Base-by-base conservation (phyloP, 495 filamentous ascomycete genomes). In the Parathielavia appendiculata region DNA sequence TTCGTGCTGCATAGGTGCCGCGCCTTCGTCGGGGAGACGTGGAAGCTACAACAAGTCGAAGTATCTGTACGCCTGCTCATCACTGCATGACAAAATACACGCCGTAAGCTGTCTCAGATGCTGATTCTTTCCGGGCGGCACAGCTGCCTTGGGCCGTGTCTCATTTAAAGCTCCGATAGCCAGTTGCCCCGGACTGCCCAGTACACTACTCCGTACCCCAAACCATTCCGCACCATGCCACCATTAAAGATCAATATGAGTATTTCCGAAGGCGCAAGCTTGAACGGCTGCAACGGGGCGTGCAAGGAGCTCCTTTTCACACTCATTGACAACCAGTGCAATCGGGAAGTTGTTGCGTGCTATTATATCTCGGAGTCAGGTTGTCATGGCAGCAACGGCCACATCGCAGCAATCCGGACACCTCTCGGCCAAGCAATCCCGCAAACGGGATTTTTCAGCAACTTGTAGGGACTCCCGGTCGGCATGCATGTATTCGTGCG, bases 241-340 rank as follows among this genome's bases (percentile, higher is more conserved):
- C 53, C 41, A 46, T 47, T 22, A 54, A 20, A 36, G 52, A 26
- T 30, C 38, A 34, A 34, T 26, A 54, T 54, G 51, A 30, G 51
- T 47, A 7, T 41, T 19, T 17, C 52, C 12, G 43, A 32, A 39
- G 26, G 53, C 19, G n/a, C 43, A 34, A 39, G 17, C 16, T 19
- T 30, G 14, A 39, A 35, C 19, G n/a, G 40, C 17, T 38, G n/a
- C 50, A 41, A 30, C 50, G 36, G 36, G 34, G 19, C 32, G 39
- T 11, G 35, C 49, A 39, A 19, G 26, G 50, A 53, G 38, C 22
- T 30, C 38, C n/a, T 26, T 40, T 19, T 12, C 34, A 40, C 14
- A 50, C 12, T 5, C 47, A 36, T 50, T 50, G 47, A 20, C 19
- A 3, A 22, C 38, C 50, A 41, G 13, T 26, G 20, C n/a, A 13